Percentiles rank a stretch among this genome's conserved stretches.
phyloP scores from a whole-genome alignment of 2,329 filamentous ascomycete genomes.

The Beauveria asiatica region DNA sequence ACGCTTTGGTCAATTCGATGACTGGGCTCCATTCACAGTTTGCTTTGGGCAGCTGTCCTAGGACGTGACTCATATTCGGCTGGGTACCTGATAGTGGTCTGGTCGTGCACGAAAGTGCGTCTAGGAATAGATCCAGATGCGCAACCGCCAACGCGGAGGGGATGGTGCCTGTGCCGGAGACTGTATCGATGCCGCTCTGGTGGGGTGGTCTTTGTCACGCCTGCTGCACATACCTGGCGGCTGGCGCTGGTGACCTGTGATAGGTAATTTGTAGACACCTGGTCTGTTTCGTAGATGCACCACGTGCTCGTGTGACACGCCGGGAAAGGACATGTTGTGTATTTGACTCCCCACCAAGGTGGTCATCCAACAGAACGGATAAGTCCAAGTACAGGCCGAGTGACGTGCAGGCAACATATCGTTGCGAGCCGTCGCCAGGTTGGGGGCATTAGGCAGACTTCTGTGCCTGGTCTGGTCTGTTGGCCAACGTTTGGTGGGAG shows the following conservation, averaged over 20 bases:
- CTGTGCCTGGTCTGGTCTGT: no score
- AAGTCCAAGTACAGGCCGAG: background rate
- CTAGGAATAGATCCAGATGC: background rate
- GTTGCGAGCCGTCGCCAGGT: no score
- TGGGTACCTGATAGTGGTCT: background rate
- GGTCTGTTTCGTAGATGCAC: background rate
- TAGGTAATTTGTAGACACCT: background rate
- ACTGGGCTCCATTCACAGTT: background rate
- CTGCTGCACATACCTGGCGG: background rate
- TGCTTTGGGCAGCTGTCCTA: background rate
- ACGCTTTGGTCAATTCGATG: background rate
- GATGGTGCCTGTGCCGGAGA: background rate
- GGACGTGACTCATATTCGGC: background rate
- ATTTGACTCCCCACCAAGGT: background rate
- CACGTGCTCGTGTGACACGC: background rate
- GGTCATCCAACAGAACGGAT: background rate
- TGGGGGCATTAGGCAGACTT: no score
- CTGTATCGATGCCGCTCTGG: background rate
- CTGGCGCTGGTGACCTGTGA: background rate
- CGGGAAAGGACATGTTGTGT: background rate
- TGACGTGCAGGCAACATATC: background rate
- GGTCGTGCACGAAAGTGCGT: background rate
- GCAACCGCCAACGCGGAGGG: background rate
- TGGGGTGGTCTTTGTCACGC: background rate
- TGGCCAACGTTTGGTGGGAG: no score